Base-by-base conservation (phyloP, 108 stramenopile genomes). In the Hondaea fermentalgiana region DNA sequence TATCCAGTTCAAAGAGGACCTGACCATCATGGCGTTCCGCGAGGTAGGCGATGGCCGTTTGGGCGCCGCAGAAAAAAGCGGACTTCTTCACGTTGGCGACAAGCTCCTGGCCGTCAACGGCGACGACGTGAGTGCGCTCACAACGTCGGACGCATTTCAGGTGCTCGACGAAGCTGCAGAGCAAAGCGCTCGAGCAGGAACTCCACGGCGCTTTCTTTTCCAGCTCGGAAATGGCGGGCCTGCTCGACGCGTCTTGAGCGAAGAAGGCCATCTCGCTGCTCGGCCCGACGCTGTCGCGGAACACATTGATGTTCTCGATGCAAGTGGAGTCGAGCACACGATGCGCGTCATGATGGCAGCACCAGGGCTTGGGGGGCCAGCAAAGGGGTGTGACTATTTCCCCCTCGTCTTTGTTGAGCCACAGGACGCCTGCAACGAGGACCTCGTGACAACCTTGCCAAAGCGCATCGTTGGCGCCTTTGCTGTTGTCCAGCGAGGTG, bases 331-430 rank as follows among this genome's bases (percentile, higher is more conserved):
- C 19, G 72, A 83, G 51, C 49, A 47, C n/a, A 51, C 72, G 43
- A 21, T 83, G 6, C 72, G 51, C 0, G n/a, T 83, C 51, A 83
- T 83, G 72, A 51, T 83, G 72, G 44, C 72, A 5, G 51, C 44
- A 0, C 6, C 25, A 35, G 72, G 21, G 16, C n/a, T 83, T n/a
- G 72, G 76, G 1, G 51, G n/a, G 17, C 2, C 45, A 16, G 43
- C 76, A 23, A 83, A 12, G 10, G 12, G 12, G 14, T 83, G 76
- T 23, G 28, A 47, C 12, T 6, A 10, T n/a, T 45, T 43, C 19
- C 45, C n/a, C 16, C 76, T 91, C 44, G 90, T 90, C 6, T 88
- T 91, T 6, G 89, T 90, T 19, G 90, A 91, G 14, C 91, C 91
- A n/a, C 5, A 42, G 3, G 91, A 91, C 16, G 91, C 88, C 5